phyloP scores from a whole-genome alignment of 1,284 basidiomycete species.

The Leccinum subrobustum region DNA sequence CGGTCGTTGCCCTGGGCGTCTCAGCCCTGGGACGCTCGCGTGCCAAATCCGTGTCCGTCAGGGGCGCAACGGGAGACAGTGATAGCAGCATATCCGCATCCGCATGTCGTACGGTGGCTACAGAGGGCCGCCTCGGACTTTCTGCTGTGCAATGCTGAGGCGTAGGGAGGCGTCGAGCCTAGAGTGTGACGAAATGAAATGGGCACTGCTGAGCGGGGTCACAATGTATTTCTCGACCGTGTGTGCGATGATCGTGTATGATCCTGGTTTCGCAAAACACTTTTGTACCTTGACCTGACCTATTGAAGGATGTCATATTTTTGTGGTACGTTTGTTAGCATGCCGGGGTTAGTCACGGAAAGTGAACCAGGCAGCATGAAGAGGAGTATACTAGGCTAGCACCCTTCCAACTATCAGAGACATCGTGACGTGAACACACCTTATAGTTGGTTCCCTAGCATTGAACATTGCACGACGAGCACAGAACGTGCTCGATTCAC shows the following conservation, averaged over 20 bases:
- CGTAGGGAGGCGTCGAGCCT: not conserved
- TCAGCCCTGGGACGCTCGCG: conserved; percentile 1
- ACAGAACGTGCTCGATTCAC: not conserved
- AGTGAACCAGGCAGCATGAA: too few species aligned
- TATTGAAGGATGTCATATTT: too few species aligned
- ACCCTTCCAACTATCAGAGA: too few species aligned
- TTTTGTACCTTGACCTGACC: not conserved
- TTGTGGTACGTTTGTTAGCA: too few species aligned
- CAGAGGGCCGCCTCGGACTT: conserved; percentile 1
- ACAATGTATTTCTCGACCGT: not conserved
- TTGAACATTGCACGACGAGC: not conserved
- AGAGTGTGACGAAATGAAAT: not conserved
- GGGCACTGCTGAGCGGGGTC: conserved; percentile 1
- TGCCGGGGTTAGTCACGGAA: too few species aligned
- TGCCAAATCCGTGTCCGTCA: conserved; percentile 6
- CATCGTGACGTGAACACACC: too few species aligned
- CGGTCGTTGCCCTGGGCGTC: not conserved
- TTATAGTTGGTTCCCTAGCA: too few species aligned
- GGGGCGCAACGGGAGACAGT: not conserved
- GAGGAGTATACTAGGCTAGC: too few species aligned
- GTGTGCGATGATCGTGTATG: not conserved
- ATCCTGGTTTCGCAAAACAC: not conserved
- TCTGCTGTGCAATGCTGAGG: not conserved
- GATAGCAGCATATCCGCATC: not conserved
- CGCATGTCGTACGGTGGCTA: not conserved